Evolutionary conservation across 345 rosid species (phyloP), one percentile per base, ranked within the genome.

Genomic region (Sisymbrium irio): DNA sequence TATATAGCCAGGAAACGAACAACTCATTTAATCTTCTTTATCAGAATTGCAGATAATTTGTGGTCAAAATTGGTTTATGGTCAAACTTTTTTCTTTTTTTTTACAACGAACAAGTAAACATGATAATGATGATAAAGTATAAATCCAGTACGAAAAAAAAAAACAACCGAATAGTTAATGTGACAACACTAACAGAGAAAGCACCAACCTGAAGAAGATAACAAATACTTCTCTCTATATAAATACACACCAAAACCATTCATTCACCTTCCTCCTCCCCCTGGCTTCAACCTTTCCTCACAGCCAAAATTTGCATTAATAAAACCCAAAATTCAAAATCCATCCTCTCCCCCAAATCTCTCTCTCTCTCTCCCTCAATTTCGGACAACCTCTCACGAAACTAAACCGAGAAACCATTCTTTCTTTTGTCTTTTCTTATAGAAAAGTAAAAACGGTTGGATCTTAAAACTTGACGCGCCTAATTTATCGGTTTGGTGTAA

Each of bases 321-420:
- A 22, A 32, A 41, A 3, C 45, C 57, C 28, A 36, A 27, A 27
- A 10, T 54, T 15, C 58, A 20, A 68, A 40, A 9, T 49, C 8
- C 8, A 32, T 32, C 2, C 8, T 32, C 35, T 32, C 35, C n/a
- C n/a, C n/a, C n/a, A n/a, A n/a, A n/a, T 32, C 33, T 30, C 18
- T 57, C 56, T 62, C 51, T 47, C 17, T 9, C n/a, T 33, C 71
- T 35, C 77, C 72, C 32, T 73, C 65, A 9, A 62, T 76, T 62
- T 76, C 79, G 75, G 75, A 25, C 57, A 7, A 68, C 62, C 62
- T 66, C 72, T 45, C 63, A 17, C 19, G 13, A 13, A 22, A 35
- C 5, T 5, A 36, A 25, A 35, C 59, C 55, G 78, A 67, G 73
- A 67, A 67, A 50, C 19, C 39, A 6, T 56, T 57, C 0, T 50